These are phyloP conservation scores for Tetradesmus lagerheimii DNA, from an alignment of 139 green algal genomes.

Conservation along the genomic window DNA sequence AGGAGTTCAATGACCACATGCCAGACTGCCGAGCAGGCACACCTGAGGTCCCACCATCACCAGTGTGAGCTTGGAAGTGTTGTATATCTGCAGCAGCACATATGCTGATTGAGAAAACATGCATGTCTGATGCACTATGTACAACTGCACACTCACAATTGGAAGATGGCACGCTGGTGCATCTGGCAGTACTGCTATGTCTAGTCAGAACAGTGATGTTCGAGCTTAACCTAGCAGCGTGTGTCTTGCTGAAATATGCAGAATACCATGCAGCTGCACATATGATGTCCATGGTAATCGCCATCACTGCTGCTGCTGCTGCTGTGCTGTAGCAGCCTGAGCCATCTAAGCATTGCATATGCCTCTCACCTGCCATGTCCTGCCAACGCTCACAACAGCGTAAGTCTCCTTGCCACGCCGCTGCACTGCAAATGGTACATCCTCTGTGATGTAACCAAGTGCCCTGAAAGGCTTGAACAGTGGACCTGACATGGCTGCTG, in stretches of 20 bases:
- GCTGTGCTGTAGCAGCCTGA: neutral
- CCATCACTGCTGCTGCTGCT: neutral
- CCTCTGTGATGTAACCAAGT: conserved; percentile 93
- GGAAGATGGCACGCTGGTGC: too few relatives aligned
- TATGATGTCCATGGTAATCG: neutral
- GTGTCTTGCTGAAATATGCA: too few relatives aligned
- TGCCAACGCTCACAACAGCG: conserved; percentile 91
- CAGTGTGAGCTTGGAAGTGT: conserved; percentile 86
- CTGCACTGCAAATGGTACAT: conserved; percentile 86
- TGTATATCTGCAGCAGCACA: conserved; percentile 84
- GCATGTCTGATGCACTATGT: neutral
- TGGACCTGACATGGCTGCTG: conserved; percentile 47
- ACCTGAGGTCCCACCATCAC: conserved; percentile 87
- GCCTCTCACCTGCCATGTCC: conserved; percentile 91
- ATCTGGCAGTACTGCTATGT: too few relatives aligned
- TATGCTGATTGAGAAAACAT: neutral
- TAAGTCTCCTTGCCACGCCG: conserved; percentile 84
- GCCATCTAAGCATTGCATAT: neutral
- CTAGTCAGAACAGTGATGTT: too few relatives aligned
- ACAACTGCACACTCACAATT: too few relatives aligned
- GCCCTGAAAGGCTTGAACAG: conserved; percentile 91
- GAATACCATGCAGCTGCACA: neutral
- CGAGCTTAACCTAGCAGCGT: too few relatives aligned
- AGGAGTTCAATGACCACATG: too few relatives aligned
- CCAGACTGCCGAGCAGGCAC: conserved; percentile 5